Base-by-base conservation (phyloP, 2,329 filamentous ascomycete genomes). In the Knufia petricola region DNA sequence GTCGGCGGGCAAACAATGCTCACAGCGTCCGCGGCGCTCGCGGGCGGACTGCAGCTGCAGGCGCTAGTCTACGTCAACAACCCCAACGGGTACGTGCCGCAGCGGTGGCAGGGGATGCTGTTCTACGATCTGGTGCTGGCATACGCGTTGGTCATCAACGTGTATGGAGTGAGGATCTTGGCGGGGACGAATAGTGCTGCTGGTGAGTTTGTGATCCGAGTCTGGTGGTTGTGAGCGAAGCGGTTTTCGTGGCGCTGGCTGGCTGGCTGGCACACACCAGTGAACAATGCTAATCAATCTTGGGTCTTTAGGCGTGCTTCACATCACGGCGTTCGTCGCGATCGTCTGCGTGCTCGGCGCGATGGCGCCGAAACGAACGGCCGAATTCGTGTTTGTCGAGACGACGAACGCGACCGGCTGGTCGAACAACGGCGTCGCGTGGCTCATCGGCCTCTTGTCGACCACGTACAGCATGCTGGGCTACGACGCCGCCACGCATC, bases 21-120 rank as follows among this genome's bases (percentile, higher is more conserved):
- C 45, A 78, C 13, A 81, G 81, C 1, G 69, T 85, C 17, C 71
- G 87, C 4, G 81, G 60, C 61, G 39, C 63, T 62, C 49, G 52
- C 67, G 19, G 49, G 58, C 12, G 63, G 58, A 7, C 60, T 57
- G n/a, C 60, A 65, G 48, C 60, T 68, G n/a, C 63, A 67, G 45
- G 61, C 58, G 8, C 50, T 66, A 8, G 55, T 64, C 17, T 10
- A 13, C 13, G 55, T 62, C 19, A 56, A 68, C 42, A 69, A 66
- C 52, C 37, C 66, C 49, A 49, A 60, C 1, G 40, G 28, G 17
- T 69, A 70, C 55, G 49, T 58, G 6, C 55, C 61, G 9, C 49
- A 65, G 21, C 55, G 60, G 19, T 70, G 67, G 67, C 68, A 71
- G 23, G 61, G 59, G 1, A 66, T 64, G 1, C 53, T 70, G 24